Base-by-base conservation (phyloP, 208 protist genomes). In the Phytomonas sp. region DNA sequence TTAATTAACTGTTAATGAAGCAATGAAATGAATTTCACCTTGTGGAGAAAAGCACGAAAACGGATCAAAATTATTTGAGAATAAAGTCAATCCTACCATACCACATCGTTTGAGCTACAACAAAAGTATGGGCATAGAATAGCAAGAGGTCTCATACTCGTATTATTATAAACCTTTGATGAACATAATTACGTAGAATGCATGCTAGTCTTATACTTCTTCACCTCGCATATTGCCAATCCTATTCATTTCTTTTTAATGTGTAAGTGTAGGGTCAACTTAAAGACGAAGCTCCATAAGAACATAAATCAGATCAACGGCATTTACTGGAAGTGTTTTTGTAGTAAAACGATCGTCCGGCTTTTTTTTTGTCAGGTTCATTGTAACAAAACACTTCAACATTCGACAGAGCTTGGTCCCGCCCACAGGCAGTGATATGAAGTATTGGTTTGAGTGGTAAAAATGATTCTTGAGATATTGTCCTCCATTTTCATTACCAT, bases 301-400 rank as follows among this genome's bases (percentile, higher is more conserved):
- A 56, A 56, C 46, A 56, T 56, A 56, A 56, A 56, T 26, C 46
- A 56, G 46, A 6, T 56, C 46, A 56, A 26, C 46, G 46, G 46
- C 46, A 26, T 56, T 26, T 56, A 5, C 4, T 56, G 20, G 20
- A 26, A 8, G 46, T 56, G 46, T 26, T 56, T 56, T 56, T 26
- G 20, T 26, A 56, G 8, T 56, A 56, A 56, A 56, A 23, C 4
- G 23, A 26, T 56, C 26, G 1, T 56, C 46, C 1, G 23, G 5
- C 46, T 56, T 56, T 26, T 23, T 17, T 17, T 56, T 56, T 26
- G 9, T 26, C 20, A 1, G 2, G 26, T 56, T 56, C 46, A 56
- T 56, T 26, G 0, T 26, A 23, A 23, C 9, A 56, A 56, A 56
- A 26, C 20, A 56, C 20, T 56, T 56, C 46, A 56, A 5, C 46